A percentile compares a stretch with the other conserved stretches of the same genome.
phyloP scores from a whole-genome alignment of 345 rosid species.

The Eucalyptus leucophloia region DNA sequence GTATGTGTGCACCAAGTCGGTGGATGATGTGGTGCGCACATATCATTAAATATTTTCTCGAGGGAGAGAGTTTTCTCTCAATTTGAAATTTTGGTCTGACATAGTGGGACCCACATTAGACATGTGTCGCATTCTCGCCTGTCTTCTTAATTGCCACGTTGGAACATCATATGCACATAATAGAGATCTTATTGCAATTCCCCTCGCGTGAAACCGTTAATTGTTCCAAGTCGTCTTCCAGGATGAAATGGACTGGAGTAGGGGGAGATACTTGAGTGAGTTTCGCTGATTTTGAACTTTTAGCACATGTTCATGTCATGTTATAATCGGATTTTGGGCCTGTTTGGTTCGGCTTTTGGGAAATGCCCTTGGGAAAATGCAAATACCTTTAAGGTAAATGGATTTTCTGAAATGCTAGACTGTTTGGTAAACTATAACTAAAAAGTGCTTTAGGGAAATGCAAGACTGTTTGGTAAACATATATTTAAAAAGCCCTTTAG shows the following conservation, averaged over 20 bases:
- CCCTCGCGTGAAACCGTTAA: rapidly evolving
- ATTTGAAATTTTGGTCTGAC: too few relatives aligned
- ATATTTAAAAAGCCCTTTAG: too few relatives aligned
- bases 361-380: too few relatives aligned
- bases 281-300: background rate
- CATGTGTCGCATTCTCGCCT: rapidly evolving
- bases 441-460: too few relatives aligned
- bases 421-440: too few relatives aligned
- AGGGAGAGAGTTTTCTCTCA: background rate
- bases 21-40: too few relatives aligned
- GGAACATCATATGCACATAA: background rate
- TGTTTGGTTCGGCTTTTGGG: too few relatives aligned
- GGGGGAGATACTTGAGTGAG: background rate
- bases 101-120: background rate
- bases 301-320: background rate
- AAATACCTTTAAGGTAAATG: too few relatives aligned
- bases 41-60: too few relatives aligned
- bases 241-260: rapidly evolving
- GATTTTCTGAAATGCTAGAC: too few relatives aligned
- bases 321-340: background rate
- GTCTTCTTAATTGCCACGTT: background rate
- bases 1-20: rapidly evolving
- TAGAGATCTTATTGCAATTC: background rate
- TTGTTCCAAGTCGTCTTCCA: background rate
- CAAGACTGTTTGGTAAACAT: too few relatives aligned